Base-by-base conservation (phyloP, 257 asterid genomes). In the Verbena officinalis region DNA sequence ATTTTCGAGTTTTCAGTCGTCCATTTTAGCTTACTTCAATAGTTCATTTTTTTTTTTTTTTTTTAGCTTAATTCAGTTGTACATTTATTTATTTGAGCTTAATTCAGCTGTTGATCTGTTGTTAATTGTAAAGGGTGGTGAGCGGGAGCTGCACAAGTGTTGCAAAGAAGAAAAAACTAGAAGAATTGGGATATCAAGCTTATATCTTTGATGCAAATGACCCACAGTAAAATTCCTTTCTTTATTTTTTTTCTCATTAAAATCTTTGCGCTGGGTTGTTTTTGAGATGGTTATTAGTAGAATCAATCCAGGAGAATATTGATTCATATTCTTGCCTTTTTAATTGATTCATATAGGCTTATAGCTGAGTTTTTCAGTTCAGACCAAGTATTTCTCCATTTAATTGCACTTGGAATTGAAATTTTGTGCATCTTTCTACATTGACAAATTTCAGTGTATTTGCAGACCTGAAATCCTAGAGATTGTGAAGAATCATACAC, bases 141-240 rank as follows among this genome's bases (percentile, higher is more conserved):
- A 78, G 88, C 48, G 97, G 95, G 65, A 92, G 90, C 68, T 89
- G 96, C 62, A 89, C 95, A 33, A 81, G 85, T 80, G 20, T 55
- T n/a, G 61, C 43, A 20, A 77, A 84, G 84, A 88, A 87, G 68
- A 67, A 53, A 68, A 69, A 77, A 46, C 92, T 89, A 9, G 81
- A 85, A 45, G 77, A 85, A 74, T 69, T 79, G 82, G 97, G 97
- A 52, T 79, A 77, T 58, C 55, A 78, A 67, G 78, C 96, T 12
- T 81, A 75, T 65, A 75, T 78, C 33, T 84, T 89, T 46, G 83
- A 87, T 60, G 90, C 96, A 6, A 81, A 81, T 70, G 75, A 84
- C 7, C 96, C 95, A 11, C 73, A 68, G 97, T 87, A 70, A 68
- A 63, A 54, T 48, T 52, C 34, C 54, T 33, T 13, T 23, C 9